Percentiles rank a stretch among this genome's conserved stretches.
Conservation (phyloP, 2,329 filamentous ascomycete genomes). For the Phialophora tarda region DNA sequence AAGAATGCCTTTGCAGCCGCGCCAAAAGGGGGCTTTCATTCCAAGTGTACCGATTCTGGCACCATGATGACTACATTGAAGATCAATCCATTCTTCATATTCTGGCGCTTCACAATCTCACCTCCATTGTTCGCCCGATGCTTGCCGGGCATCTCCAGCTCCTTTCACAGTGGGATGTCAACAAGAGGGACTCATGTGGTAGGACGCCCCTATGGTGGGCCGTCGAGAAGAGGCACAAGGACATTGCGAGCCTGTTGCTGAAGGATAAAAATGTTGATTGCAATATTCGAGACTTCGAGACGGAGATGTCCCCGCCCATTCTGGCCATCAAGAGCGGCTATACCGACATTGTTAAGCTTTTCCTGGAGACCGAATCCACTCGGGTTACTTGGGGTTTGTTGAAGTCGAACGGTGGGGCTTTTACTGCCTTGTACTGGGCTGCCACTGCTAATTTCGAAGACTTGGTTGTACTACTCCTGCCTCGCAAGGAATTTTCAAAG, state of each 20-base stretch:
- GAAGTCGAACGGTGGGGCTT: background rate
- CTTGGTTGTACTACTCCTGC: background rate
- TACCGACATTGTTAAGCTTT: background rate
- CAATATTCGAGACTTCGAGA: background rate
- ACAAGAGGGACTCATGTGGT: background rate
- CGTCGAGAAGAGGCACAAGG: background rate
- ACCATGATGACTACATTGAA: conserved; percentile 8
- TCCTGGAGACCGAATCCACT: background rate
- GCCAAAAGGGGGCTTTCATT: background rate
- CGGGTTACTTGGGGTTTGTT: background rate
- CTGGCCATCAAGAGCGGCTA: background rate
- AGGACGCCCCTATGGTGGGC: conserved; percentile 8
- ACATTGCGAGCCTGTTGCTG: conserved; percentile 4
- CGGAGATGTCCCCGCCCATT: background rate
- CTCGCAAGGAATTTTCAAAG: background rate
- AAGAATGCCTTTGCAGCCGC: background rate
- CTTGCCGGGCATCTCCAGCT: background rate
- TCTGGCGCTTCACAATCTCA: conserved; percentile 1
- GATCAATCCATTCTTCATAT: conserved; percentile 8
- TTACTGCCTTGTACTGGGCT: conserved; percentile 4
- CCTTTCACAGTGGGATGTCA: background rate
- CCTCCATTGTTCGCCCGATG: background rate
- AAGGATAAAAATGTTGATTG: background rate
- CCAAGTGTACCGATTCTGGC: conserved; percentile 6
- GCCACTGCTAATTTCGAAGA: background rate